Conservation (phyloP, 2,329 filamentous ascomycete genomes). For the Sporothrix variecibatus region DNA sequence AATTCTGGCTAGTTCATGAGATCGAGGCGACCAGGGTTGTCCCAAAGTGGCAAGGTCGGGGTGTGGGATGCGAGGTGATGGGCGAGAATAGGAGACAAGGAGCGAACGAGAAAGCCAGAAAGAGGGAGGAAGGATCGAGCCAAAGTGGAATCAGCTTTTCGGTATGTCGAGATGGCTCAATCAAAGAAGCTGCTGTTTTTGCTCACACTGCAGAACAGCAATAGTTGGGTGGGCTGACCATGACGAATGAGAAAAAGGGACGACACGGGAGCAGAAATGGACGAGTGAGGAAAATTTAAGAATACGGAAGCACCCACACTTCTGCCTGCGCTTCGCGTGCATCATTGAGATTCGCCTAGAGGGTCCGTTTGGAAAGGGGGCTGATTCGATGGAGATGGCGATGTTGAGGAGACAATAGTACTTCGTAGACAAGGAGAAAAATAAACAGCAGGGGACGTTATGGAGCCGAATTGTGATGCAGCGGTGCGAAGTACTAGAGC, state of each 20-base stretch:
- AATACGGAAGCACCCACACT: not conserved
- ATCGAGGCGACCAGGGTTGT: slow-evolving; percentile 11
- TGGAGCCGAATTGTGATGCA: not conserved
- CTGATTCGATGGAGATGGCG: not conserved
- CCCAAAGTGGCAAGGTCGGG: slow-evolving; percentile 3
- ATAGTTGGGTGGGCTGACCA: no score
- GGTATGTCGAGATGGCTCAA: not conserved
- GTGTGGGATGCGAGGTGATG: not conserved
- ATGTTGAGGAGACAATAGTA: not conserved
- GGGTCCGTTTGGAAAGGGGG: not conserved
- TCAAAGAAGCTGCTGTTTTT: not conserved
- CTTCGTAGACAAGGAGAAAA: no score
- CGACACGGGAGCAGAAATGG: not conserved
- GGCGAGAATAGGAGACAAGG: not conserved
- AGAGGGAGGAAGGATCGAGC: not conserved
- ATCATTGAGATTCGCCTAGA: not conserved
- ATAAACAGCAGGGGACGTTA: no score
- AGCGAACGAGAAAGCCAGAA: slow-evolving; percentile 9
- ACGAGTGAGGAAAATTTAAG: not conserved
- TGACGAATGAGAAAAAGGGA: not conserved
- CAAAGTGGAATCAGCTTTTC: not conserved
- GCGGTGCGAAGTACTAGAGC: no score
- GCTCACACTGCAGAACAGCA: not conserved
- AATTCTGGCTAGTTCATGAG: slow-evolving; percentile 16
- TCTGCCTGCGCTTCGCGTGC: not conserved